Evolutionary conservation across 331 rosid species (phyloP).

Genomic region (Quercus phellos): DNA sequence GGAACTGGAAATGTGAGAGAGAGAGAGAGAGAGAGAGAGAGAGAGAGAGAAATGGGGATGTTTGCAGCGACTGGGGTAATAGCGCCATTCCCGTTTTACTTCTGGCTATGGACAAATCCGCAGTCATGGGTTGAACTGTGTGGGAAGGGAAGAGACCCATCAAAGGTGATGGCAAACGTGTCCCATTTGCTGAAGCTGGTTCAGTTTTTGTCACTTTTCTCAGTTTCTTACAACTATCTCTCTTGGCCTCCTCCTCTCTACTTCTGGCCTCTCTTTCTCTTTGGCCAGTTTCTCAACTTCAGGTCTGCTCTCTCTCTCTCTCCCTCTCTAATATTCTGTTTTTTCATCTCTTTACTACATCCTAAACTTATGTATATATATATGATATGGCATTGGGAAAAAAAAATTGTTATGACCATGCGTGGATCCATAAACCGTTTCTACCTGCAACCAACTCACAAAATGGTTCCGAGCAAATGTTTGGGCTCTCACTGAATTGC

Average conservation of each 20-base stretch:
- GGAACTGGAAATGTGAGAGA: too few species aligned
- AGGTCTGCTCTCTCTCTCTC: constrained; percentile 28
- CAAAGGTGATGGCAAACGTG: constrained; percentile 57
- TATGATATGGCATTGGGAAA: too few species aligned
- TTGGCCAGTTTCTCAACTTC: constrained; percentile 86
- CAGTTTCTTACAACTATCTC: constrained; percentile 43
- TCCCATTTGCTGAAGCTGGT: constrained; percentile 62
- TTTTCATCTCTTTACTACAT: too few species aligned
- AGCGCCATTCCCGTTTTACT: constrained; percentile 75
- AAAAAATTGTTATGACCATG: too few species aligned
- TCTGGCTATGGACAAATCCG: constrained; percentile 63
- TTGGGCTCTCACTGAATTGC: too few species aligned
- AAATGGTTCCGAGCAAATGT: not conserved
- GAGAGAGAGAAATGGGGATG: constrained; percentile 35
- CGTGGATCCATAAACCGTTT: too few species aligned
- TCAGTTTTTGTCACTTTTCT: constrained; percentile 62
- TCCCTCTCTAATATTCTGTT: not conserved
- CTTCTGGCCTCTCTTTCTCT: constrained; percentile 78
- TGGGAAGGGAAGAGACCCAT: constrained; percentile 69
- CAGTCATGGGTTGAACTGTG: constrained; percentile 77
- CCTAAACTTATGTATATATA: too few species aligned
- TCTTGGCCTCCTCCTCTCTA: constrained; percentile 74
- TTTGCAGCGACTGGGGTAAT: constrained; percentile 46
- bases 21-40: too few species aligned
- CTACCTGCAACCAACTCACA: too few species aligned